Conservation (phyloP, 2,329 filamentous ascomycete species). For the Ophiostoma sp. region DNA sequence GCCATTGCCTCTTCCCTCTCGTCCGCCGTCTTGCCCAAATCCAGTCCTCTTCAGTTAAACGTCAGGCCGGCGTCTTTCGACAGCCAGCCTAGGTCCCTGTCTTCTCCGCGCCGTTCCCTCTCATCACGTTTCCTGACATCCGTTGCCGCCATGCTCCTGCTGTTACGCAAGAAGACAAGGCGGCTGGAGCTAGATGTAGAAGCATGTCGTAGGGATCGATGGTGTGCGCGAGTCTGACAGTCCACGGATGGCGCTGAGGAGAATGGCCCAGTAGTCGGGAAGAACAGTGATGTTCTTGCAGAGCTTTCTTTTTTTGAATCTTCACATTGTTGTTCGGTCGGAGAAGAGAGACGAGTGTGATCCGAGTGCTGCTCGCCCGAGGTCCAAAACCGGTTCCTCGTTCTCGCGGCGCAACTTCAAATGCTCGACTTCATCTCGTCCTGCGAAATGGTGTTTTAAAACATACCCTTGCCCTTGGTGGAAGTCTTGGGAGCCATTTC, state of each 20-base stretch:
- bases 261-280: constrained; percentile 10
- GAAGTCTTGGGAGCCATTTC: constrained; percentile 38
- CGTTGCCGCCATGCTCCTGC: neutral
- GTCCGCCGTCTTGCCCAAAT: constrained; percentile 10
- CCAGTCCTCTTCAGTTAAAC: neutral
- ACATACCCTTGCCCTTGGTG: constrained; percentile 38
- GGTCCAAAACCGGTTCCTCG: constrained; percentile 1
- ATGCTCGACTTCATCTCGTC: neutral
- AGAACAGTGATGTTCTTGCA: constrained; percentile 19
- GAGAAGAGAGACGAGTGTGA: neutral
- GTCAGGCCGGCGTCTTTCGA: constrained; percentile 5
- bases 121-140: neutral
- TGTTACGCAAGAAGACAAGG: neutral
- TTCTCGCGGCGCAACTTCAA: neutral
- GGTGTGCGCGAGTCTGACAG: neutral
- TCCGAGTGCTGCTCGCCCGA: neutral
- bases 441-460: neutral
- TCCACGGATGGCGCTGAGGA: neutral
- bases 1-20: neutral
- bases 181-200: neutral
- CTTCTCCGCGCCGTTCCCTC: neutral
- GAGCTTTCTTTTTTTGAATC: constrained; percentile 20
- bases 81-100: neutral
- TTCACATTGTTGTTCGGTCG: constrained; percentile 18
- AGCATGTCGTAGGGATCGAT: neutral